Evolutionary conservation across 1,284 basidiomycete genomes (phyloP).

Genomic region (Hypsizygus ulmarius): DNA sequence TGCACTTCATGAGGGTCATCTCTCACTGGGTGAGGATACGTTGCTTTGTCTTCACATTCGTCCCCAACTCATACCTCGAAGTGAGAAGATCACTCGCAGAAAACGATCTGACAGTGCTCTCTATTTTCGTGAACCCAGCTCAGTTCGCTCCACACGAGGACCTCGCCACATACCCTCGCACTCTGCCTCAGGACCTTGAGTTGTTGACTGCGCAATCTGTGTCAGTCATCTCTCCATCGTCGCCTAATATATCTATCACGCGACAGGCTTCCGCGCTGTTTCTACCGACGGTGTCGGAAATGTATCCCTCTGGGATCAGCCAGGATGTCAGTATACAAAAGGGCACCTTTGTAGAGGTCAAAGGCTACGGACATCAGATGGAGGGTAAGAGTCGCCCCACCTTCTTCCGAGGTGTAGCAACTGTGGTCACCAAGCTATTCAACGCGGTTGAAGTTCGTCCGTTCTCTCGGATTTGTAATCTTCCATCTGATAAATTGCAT

Average conservation of each 20-base stretch:
- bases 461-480: not conserved
- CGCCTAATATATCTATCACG: slow-evolving; percentile 13
- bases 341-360: slow-evolving; percentile 91
- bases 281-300: slow-evolving; percentile 70
- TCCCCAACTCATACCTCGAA: slow-evolving; percentile 25
- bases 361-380: slow-evolving; percentile 85
- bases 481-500: slow-evolving; percentile 1
- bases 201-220: slow-evolving; percentile 41
- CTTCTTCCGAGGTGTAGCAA: slow-evolving; percentile 96
- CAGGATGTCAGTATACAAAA: slow-evolving; percentile 76
- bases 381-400: slow-evolving; percentile 82
- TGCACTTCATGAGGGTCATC: slow-evolving; percentile 90
- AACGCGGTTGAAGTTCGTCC: slow-evolving; percentile 78
- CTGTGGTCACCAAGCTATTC: slow-evolving; percentile 94
- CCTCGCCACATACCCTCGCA: slow-evolving; percentile 87
- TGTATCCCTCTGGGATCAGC: slow-evolving; percentile 88
- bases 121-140: slow-evolving; percentile 97
- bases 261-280: slow-evolving; percentile 73
- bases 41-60: not conserved
- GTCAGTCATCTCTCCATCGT: slow-evolving; percentile 16
- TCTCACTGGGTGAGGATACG: slow-evolving; percentile 71
- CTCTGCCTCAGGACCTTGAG: slow-evolving; percentile 64
- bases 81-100: slow-evolving; percentile 70
- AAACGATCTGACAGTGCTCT: slow-evolving; percentile 88
- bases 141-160: slow-evolving; percentile 98